Base-by-base conservation (phyloP, 805 yeast genomes). In the Barnettozyma sucrosica region DNA sequence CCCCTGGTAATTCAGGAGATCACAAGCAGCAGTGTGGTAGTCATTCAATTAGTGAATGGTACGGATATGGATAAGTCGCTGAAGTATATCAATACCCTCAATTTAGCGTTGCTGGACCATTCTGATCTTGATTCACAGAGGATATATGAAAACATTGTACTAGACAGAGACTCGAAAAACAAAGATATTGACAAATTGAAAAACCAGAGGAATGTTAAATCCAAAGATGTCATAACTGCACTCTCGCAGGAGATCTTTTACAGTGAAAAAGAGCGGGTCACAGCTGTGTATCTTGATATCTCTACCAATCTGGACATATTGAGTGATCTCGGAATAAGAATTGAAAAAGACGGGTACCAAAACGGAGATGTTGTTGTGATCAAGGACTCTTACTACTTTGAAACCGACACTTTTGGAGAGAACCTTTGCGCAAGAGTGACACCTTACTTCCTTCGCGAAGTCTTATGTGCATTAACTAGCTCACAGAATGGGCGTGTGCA, bases 291-390 rank as follows among this genome's bases (percentile, higher is more conserved):
- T 53, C 52, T 82, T 11, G 88, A 85, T 56, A 53, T 79, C 13
- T 26, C 46, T 2, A n/a, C 46, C 30, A 14, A 19, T 18, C 20
- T 13, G 6, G 43, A 26, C 11, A 30, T 44, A 18, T 30, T 37
- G 37, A 18, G 41, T 6, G 21, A 25, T 18, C 13, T 45, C 21
- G 46, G 42, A 2, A 4, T 51, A 11, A 20, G 48, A 37, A 19
- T 21, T 14, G 43, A 41, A 6, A 25, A 16, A 16, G 23, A 14
- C 5, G 34, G 19, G 13, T 36, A 26, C 8, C 21, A 33, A 19
- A 59, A 66, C 2, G 92, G 90, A 6, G 87, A 84, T 59, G 68
- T 78, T 0, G 56, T 85, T 2, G 62, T 85, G 2, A 64, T 83
- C 30, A 75, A 67, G 52, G 72, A 69, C 55, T 67, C 53, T 45